Evolutionary conservation across 176 grass and related monocot genomes (phyloP), one percentile per base, ranked within the genome.

Genomic region (Olyra latifolia): DNA sequence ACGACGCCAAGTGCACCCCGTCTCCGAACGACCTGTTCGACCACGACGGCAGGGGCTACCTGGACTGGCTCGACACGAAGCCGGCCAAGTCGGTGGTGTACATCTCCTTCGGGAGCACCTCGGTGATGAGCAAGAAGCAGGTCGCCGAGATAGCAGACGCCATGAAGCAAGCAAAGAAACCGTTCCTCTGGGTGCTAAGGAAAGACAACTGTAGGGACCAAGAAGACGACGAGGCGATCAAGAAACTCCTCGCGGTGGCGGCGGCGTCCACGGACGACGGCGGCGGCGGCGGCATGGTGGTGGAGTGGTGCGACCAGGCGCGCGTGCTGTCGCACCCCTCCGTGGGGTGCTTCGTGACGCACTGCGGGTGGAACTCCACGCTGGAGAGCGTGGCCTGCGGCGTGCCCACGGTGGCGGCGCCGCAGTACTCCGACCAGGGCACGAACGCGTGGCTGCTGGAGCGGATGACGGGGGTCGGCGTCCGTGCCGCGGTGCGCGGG

Each of bases 61-160:
- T 90, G 45, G 46, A 75, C 17, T 97, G 94, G 94, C 72, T 97
- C 1, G 71, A 78, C 6, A 49, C 87, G 8, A 86, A 83, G 55
- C 77, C 82, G 16, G 82, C 70, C 8, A 88, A 49, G 35, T 97
- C 92, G 43, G 89, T 92, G 12, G 76, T 96, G 25, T 96, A 96
- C 77, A 87, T 96, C 76, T 96, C 95, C 1, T 97, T 94, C 73
- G 95, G 95, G 30, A 97, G 91, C 91, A 23, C 85, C 22, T 65
- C 79, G 32, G 25, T 74, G 84, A 76, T 88, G 82, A 92, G 74
- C 76, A 88, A 45, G 76, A 46, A 41, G 4, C 94, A 94, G 77
- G 47, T 81, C 48, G 76, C 85, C 43, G 87, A 97, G 82, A 69
- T 97, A 22, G 10, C 55, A 0, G 25, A 13, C 16, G 89, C 82